Conservation (phyloP, 2,329 filamentous ascomycete species). For the Pyrenochaeta sp. region DNA sequence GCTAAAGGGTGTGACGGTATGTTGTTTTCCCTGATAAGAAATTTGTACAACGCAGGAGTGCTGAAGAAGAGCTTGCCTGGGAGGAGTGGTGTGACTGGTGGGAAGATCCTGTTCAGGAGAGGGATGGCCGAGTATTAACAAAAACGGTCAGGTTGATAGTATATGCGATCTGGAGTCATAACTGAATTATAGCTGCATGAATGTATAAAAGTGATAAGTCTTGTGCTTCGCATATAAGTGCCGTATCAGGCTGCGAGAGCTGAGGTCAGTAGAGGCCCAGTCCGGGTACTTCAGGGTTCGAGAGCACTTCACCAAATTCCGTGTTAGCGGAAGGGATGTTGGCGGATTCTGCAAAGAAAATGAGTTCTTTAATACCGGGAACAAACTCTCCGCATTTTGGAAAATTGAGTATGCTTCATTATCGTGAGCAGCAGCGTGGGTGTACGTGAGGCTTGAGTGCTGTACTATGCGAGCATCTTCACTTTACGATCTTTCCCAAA, state of each 20-base stretch:
- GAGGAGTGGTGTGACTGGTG: constrained; percentile 49
- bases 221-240: too few relatives aligned
- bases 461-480: background rate
- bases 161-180: background rate
- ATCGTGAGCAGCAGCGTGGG: background rate
- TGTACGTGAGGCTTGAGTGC: background rate
- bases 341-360: too few relatives aligned
- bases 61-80: constrained; percentile 58
- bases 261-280: too few relatives aligned
- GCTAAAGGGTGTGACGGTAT: constrained; percentile 69
- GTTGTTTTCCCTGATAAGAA: constrained; percentile 62
- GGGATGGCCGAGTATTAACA: constrained; percentile 28
- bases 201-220: too few relatives aligned
- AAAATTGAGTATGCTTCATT: background rate
- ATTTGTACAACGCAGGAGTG: constrained; percentile 60
- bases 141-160: background rate
- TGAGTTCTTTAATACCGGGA: too few relatives aligned
- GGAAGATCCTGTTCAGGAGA: constrained; percentile 49
- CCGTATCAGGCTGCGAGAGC: too few relatives aligned
- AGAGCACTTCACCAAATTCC: too few relatives aligned
- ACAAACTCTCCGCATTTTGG: too few relatives aligned
- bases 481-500: background rate
- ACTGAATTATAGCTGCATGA: too few relatives aligned
- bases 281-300: too few relatives aligned
- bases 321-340: too few relatives aligned